These are phyloP conservation scores for Epithemia pelagica DNA, from an alignment of 108 stramenopile genomes.

Conservation along the genomic window DNA sequence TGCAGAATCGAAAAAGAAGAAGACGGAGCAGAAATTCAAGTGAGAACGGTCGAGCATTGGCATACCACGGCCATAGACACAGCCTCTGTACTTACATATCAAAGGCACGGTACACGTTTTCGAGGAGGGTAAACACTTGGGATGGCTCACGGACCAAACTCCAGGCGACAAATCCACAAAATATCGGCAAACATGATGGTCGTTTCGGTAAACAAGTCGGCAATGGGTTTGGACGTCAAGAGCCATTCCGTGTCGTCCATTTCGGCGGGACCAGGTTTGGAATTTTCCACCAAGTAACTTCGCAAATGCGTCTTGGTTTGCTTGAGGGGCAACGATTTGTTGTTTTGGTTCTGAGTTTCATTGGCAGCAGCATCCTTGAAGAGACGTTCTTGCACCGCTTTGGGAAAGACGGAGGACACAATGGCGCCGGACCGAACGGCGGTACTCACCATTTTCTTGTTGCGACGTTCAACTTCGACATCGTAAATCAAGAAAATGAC, in stretches of 20 bases:
- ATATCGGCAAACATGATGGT: conserved; percentile 14
- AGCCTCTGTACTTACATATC: conserved; percentile 7
- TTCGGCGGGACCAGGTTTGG: not conserved
- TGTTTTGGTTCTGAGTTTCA: not conserved
- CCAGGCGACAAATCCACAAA: conserved; percentile 16
- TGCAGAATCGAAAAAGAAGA: too few species aligned
- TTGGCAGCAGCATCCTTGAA: too few species aligned
- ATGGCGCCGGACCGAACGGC: conserved; percentile 2
- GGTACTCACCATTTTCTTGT: not conserved
- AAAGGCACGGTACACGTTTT: conserved; percentile 8
- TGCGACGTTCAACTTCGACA: not conserved
- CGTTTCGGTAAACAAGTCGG: conserved; percentile 9
- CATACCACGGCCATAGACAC: too few species aligned
- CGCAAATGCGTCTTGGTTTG: not conserved
- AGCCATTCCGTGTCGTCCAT: not conserved
- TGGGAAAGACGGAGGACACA: conserved; percentile 7
- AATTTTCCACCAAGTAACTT: not conserved
- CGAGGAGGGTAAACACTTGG: conserved; percentile 9
- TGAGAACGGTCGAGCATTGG: too few species aligned
- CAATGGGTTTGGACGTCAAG: conserved; percentile 1
- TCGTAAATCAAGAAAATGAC: conserved; percentile 1
- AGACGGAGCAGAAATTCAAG: too few species aligned
- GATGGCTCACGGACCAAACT: conserved; percentile 8
- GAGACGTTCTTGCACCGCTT: conserved; percentile 2
- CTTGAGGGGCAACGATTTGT: not conserved